Evolutionary conservation across 2,329 filamentous ascomycete genomes (phyloP).

Genomic region (Rachicladosporium sp.): DNA sequence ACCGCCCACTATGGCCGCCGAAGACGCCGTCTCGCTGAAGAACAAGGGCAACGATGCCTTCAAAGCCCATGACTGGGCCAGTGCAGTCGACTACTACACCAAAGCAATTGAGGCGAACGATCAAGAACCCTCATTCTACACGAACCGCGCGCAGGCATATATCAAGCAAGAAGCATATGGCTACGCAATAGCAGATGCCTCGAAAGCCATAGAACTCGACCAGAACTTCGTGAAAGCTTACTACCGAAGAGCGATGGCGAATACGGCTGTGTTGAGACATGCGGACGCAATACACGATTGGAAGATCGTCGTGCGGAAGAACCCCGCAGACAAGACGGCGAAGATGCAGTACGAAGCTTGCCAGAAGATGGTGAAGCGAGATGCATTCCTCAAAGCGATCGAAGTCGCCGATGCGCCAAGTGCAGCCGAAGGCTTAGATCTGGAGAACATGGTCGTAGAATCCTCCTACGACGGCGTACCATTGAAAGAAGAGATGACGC

Average conservation of each 20-base stretch:
- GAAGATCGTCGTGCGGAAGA: conserved; percentile 76
- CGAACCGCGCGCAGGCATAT: conserved; percentile 89
- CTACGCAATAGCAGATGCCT: conserved; percentile 81
- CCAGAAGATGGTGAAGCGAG: conserved; percentile 83
- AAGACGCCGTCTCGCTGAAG: conserved; percentile 70
- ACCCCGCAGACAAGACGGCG: conserved; percentile 79
- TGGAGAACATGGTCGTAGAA: conserved; percentile 80
- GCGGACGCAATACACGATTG: conserved; percentile 86
- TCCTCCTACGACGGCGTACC: conserved; percentile 71
- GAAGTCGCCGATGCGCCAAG: conserved; percentile 87
- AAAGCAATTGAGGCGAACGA: conserved; percentile 77
- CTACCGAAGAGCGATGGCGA: conserved; percentile 83
- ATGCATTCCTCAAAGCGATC: conserved; percentile 90
- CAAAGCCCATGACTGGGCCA: conserved; percentile 70
- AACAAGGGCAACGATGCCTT: conserved; percentile 93
- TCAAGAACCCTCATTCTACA: conserved; percentile 78
- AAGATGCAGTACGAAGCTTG: conserved; percentile 85
- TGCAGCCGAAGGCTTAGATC: conserved; percentile 76
- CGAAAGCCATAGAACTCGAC: conserved; percentile 82
- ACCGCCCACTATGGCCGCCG: conserved; percentile 16
- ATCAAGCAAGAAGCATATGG: conserved; percentile 95
- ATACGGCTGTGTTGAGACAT: conserved; percentile 80
- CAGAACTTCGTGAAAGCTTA: conserved; percentile 86
- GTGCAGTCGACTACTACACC: conserved; percentile 70
- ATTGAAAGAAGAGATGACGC: conserved; percentile 74